Conservation (phyloP, 148 eudicot genomes). For the Silene uniflora region DNA sequence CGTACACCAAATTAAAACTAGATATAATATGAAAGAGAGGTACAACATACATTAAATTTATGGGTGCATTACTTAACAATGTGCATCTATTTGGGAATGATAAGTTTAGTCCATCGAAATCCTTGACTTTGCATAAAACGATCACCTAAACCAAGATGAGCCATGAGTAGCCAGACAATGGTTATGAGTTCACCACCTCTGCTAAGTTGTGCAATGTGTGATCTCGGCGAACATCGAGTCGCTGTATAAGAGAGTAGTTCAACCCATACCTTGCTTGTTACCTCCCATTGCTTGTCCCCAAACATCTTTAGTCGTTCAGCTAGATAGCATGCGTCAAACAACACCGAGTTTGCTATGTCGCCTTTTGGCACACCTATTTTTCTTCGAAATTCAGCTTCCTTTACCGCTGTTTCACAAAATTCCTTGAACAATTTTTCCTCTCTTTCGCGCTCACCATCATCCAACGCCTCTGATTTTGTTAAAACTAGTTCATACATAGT, state of each 20-base stretch:
- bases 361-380: slow-evolving; percentile 17
- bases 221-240: slow-evolving; percentile 16
- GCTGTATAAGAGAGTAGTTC: slow-evolving; percentile 35
- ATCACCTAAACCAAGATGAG: slow-evolving; percentile 33
- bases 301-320: slow-evolving; percentile 23
- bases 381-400: not conserved
- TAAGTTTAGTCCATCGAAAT: slow-evolving; percentile 24
- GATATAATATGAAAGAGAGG: too few species aligned
- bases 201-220: slow-evolving; percentile 21
- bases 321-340: slow-evolving; percentile 29
- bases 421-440: not conserved
- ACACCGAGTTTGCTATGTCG: slow-evolving; percentile 31
- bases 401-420: not conserved
- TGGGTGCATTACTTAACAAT: too few species aligned
- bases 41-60: too few species aligned
- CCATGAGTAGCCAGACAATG: slow-evolving; percentile 30
- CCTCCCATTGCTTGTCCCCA: slow-evolving; percentile 26
- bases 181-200: slow-evolving; percentile 28
- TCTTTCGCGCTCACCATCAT: not conserved
- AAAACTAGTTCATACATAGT: not conserved
- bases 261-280: slow-evolving; percentile 36
- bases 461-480: too few species aligned
- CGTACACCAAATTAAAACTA: too few species aligned
- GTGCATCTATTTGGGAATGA: slow-evolving; percentile 4
- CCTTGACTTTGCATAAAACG: slow-evolving; percentile 26